Evolutionary conservation across 345 rosid genomes (phyloP).

Genomic region (Moricandia moricandioides): DNA sequence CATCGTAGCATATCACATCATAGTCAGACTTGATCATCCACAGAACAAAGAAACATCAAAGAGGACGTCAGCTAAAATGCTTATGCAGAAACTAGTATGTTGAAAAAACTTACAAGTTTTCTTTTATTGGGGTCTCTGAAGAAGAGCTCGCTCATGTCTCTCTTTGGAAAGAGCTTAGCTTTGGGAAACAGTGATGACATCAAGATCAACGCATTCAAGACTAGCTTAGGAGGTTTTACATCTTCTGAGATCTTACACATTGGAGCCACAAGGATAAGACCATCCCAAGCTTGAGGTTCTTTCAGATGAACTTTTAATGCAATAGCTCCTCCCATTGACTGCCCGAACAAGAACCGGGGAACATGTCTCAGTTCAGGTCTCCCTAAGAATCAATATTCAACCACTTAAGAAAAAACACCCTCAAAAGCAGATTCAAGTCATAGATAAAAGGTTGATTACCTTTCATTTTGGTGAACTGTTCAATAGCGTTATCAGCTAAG

Average conservation of each 20-base stretch:
- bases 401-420: not conserved
- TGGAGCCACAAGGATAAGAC: slow-evolving; percentile 85
- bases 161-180: slow-evolving; percentile 82
- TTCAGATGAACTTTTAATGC: slow-evolving; percentile 73
- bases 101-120: slow-evolving; percentile 49
- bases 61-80: not conserved
- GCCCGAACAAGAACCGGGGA: slow-evolving; percentile 77
- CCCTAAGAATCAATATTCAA: slow-evolving; percentile 41
- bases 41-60: slow-evolving; percentile 1
- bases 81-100: not conserved
- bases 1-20: slow-evolving; percentile 72
- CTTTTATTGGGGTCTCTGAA: slow-evolving; percentile 71
- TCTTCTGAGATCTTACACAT: slow-evolving; percentile 98
- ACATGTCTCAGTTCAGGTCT: slow-evolving; percentile 65
- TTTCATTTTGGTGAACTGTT: slow-evolving; percentile 69
- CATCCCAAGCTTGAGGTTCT: slow-evolving; percentile 87
- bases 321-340: slow-evolving; percentile 99
- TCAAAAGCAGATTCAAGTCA: not conserved
- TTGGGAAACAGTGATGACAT: slow-evolving; percentile 62
- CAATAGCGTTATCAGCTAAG: slow-evolving; percentile 66
- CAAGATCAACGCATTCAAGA: slow-evolving; percentile 50
- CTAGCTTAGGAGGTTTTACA: slow-evolving; percentile 57
- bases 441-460: slow-evolving; percentile 40
- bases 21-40: slow-evolving; percentile 55
- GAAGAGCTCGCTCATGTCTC: slow-evolving; percentile 61